phyloP scores from a whole-genome alignment of 352 stramenopile species.

The Phytophthora multivora region DNA sequence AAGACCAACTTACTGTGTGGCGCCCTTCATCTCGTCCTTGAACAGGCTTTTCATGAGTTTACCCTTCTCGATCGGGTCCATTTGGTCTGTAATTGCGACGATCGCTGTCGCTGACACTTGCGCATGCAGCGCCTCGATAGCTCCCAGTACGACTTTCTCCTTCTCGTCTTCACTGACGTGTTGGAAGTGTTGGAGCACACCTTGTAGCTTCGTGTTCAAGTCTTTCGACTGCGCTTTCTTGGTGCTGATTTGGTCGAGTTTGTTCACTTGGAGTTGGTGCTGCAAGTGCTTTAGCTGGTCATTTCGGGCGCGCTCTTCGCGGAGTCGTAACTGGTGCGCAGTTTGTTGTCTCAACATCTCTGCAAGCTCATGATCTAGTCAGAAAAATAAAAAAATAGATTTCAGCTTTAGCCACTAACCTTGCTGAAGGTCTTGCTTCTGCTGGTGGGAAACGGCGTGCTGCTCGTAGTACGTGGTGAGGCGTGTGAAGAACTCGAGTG shows the following conservation, averaged over 20 bases:
- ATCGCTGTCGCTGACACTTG: conserved; percentile 58
- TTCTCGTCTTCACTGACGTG: conserved; percentile 64
- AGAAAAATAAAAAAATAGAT: neutral
- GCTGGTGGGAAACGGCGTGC: conserved; percentile 41
- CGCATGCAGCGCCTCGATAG: conserved; percentile 49
- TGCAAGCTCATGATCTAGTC: conserved; percentile 14
- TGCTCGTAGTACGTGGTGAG: conserved; percentile 74
- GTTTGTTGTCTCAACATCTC: conserved; percentile 44
- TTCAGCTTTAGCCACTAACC: conserved; percentile 24
- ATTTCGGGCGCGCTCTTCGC: conserved; percentile 40
- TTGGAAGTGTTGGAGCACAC: conserved; percentile 62
- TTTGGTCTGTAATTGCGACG: conserved; percentile 50
- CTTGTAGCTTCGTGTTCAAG: conserved; percentile 53
- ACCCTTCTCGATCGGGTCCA: conserved; percentile 60
- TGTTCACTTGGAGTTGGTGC: conserved; percentile 49
- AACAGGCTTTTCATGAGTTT: conserved; percentile 61
- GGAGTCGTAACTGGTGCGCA: conserved; percentile 35
- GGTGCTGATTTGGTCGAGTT: conserved; percentile 56
- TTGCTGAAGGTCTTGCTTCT: conserved; percentile 53
- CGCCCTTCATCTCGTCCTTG: conserved; percentile 53
- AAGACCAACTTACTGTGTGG: conserved; percentile 49
- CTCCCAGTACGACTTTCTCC: conserved; percentile 53
- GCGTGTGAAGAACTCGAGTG: conserved; percentile 60
- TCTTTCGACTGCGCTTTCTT: conserved; percentile 51
- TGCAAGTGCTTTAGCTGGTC: conserved; percentile 58